phyloP scores from a whole-genome alignment of 2,329 filamentous ascomycete genomes.

The Pleoardoris graminearum region DNA sequence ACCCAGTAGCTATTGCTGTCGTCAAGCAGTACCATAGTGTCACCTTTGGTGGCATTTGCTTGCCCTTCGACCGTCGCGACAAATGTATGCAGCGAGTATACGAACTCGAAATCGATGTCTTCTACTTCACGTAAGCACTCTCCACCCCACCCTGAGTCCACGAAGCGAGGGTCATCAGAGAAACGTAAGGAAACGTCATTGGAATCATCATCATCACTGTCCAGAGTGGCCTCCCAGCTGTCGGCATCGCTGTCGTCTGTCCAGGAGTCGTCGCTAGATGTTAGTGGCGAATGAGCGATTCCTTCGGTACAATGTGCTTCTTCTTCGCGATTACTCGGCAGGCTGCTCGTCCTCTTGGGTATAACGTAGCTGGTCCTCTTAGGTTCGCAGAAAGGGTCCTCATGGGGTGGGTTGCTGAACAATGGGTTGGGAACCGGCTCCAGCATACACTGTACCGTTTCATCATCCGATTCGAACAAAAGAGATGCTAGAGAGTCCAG shows the following conservation, averaged over 20 bases:
- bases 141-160: slow-evolving; percentile 74
- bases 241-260: slow-evolving; percentile 45
- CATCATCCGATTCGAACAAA: slow-evolving; percentile 38
- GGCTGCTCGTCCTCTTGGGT: slow-evolving; percentile 1
- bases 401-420: background rate
- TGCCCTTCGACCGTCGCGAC: slow-evolving; percentile 97
- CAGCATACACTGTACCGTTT: slow-evolving; percentile 45
- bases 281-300: background rate
- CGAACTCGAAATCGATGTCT: slow-evolving; percentile 99
- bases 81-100: slow-evolving; percentile 97
- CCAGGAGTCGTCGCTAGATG: slow-evolving; percentile 27
- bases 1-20: slow-evolving; percentile 96
- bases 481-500: slow-evolving; percentile 39
- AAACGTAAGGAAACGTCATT: slow-evolving; percentile 56
- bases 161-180: slow-evolving; percentile 62
- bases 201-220: slow-evolving; percentile 55
- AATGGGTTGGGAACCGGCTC: slow-evolving; percentile 50
- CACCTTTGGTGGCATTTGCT: slow-evolving; percentile 96
- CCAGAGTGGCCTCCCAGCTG: slow-evolving; percentile 39
- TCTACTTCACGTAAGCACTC: slow-evolving; percentile 92
- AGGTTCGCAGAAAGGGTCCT: slow-evolving; percentile 21
- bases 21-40: slow-evolving; percentile 97
- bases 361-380: background rate
- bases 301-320: slow-evolving; percentile 2
- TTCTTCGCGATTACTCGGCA: slow-evolving; percentile 14